Evolutionary conservation across 202 grass and related monocot species (phyloP), one percentile per base, ranked within the genome.

Genomic region (Alloteropsis angusta): DNA sequence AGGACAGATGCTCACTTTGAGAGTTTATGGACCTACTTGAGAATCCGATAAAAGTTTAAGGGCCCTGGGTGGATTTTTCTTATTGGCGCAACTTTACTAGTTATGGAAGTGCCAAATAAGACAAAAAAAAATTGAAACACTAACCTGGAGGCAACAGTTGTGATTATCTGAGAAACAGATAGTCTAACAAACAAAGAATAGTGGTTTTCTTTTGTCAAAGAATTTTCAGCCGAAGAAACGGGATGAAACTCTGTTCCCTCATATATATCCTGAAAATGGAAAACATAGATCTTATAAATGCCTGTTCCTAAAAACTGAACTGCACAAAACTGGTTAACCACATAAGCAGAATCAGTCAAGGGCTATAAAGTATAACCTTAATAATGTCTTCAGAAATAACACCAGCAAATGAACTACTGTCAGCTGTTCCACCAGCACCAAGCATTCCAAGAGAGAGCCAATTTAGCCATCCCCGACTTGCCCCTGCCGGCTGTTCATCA

Each of bases 401-500:
- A 78, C 92, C 95, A 84, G 95, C 89, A 83, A 98, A 98, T 60
- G 91, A 94, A 77, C 81, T 92, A 64, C 83, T 87, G 50, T 90
- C 91, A 64, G 83, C 92, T 76, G 95, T 92, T 83, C 95, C 95
- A 83, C 95, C 89, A 68, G 85, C 95, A 89, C 95, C 95, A 88
- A 98, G 95, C 91, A 98, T 94, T 71, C 95, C 95, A 75, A 92
- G 92, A 74, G 95, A 98, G 9, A 98, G 82, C 95, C 95, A 98
- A 68, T 94, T 98, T 77, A 98, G 88, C 95, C 95, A 97, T 87
- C 89, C 83, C 53, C 78, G 85, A 34, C 77, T 88, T 71, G 78
- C 82, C 44, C 87, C 86, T 72, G 71, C 50, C 72, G 72, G 75
- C 48, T 85, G 89, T 53, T 93, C 95, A 66, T 84, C 87, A 72